Percentiles rank a stretch among this genome's conserved stretches.
Conservation (phyloP, 495 filamentous ascomycete species). For the Penicillium pancosmium region DNA sequence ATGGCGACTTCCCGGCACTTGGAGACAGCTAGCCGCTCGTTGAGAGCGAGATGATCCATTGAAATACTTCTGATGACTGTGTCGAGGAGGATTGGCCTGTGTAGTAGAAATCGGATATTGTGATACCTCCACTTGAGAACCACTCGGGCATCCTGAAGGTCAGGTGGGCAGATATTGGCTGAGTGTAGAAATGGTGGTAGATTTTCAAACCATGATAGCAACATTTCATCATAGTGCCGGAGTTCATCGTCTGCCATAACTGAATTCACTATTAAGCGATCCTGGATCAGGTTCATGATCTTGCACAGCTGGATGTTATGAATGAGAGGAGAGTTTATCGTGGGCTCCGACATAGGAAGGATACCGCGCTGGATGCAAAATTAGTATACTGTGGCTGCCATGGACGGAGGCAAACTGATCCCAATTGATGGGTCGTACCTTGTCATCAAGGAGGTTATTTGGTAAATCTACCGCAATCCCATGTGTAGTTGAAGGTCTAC, state of each 20-base stretch:
- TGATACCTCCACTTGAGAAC: constrained; percentile 76
- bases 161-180: constrained; percentile 60
- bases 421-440: constrained; percentile 5
- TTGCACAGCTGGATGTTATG: constrained; percentile 73
- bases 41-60: constrained; percentile 42
- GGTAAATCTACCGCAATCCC: constrained; percentile 22
- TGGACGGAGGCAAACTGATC: background rate
- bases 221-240: constrained; percentile 57
- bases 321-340: constrained; percentile 22
- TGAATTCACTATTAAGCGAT: constrained; percentile 63
- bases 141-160: constrained; percentile 63
- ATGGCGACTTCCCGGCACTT: constrained; percentile 63
- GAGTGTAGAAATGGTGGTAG: constrained; percentile 61
- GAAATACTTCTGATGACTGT: constrained; percentile 56
- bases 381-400: background rate
- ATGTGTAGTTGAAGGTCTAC: constrained; percentile 38
- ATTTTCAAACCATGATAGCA: constrained; percentile 61
- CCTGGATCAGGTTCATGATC: constrained; percentile 67
- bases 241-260: constrained; percentile 59
- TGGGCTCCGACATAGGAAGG: constrained; percentile 23
- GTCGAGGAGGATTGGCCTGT: constrained; percentile 65
- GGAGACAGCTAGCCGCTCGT: constrained; percentile 63
- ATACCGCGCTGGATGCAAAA: constrained; percentile 16
- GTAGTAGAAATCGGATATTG: constrained; percentile 68
- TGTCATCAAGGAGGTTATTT: constrained; percentile 14